A percentile compares a stretch with the other conserved stretches of the same genome.
Evolutionary conservation across 2,329 filamentous ascomycete genomes (phyloP).

Genomic region (Verticillium nubilum): DNA sequence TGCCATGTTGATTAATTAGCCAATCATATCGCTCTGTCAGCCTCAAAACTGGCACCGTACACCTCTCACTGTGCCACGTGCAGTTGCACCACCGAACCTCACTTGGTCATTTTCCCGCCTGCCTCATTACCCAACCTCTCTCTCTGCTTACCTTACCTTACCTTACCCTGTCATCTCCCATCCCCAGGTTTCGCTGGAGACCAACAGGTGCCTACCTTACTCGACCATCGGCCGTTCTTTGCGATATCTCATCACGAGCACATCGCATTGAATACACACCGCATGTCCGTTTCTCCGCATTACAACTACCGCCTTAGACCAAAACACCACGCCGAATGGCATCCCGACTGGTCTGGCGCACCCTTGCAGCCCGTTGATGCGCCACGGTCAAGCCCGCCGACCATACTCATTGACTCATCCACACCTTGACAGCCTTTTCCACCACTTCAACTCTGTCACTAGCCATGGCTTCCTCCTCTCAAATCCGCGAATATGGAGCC

Average conservation of each 20-base stretch:
- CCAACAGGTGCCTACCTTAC: too few relatives aligned
- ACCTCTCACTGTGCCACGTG: not conserved
- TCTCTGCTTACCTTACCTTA: not conserved
- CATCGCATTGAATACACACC: too few relatives aligned
- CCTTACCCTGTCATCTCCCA: not conserved
- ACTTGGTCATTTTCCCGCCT: not conserved
- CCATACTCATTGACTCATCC: not conserved
- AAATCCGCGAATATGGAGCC: not conserved
- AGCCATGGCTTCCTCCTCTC: not conserved
- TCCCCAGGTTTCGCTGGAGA: not conserved
- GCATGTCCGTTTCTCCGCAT: too few relatives aligned
- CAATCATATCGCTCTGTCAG: not conserved
- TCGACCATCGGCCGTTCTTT: too few relatives aligned
- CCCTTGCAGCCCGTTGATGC: not conserved
- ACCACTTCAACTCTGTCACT: not conserved
- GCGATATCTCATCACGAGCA: too few relatives aligned
- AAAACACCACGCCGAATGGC: not conserved
- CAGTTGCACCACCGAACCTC: not conserved
- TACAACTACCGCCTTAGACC: too few relatives aligned
- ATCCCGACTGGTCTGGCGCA: not conserved
- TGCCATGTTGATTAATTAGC: not conserved
- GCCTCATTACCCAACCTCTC: not conserved
- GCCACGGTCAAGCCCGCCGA: not conserved
- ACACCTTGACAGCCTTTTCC: too few relatives aligned
- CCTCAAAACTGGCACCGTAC: not conserved